Evolutionary conservation across 176 grass and related monocot species (phyloP), one percentile per base, ranked within the genome.

Genomic region (Otatea glauca): DNA sequence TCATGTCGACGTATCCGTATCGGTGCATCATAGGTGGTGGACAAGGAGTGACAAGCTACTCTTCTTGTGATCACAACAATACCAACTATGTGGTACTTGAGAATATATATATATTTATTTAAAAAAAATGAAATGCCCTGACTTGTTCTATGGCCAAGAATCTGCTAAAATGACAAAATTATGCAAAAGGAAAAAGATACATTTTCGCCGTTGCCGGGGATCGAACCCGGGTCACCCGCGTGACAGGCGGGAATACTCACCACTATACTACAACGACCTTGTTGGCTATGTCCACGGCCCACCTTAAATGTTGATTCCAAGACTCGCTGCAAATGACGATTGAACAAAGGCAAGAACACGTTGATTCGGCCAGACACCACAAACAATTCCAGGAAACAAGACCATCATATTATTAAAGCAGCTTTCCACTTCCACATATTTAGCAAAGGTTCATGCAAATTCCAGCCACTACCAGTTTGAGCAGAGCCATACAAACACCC

Each of bases 181-280:
- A 62, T 41, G 39, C 6, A 41, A 60, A n/a, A 38, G 4, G 0
- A 18, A n/a, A n/a, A n/a, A n/a, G n/a, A n/a, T n/a, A n/a, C n/a
- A n/a, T n/a, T n/a, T n/a, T n/a, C n/a, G 88, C 86, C 83, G 88
- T 87, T 94, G 90, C 83, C 80, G 92, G 86, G 88, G 83, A 97
- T 94, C 82, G 82, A 96, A 91, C 91, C 89, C 94, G 78, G 87
- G 87, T 96, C 84, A 37, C 84, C 81, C 81, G 79, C 82, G 89
- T 92, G 94, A 96, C 94, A 91, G 91, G 91, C 91, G 87, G 84
- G 87, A 87, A 94, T 92, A 97, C 89, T 92, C 67, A 94, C 92
- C 89, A 92, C 92, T 91, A 92, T 91, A 86, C 90, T 92, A 91
- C 90, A 91, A 97, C 90, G 92, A 94, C 90, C 6, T 41, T 41